Percentiles rank a stretch among this genome's conserved stretches.
Evolutionary conservation across 305 asterid genomes (phyloP).

Genomic region (Rubia balearica): DNA sequence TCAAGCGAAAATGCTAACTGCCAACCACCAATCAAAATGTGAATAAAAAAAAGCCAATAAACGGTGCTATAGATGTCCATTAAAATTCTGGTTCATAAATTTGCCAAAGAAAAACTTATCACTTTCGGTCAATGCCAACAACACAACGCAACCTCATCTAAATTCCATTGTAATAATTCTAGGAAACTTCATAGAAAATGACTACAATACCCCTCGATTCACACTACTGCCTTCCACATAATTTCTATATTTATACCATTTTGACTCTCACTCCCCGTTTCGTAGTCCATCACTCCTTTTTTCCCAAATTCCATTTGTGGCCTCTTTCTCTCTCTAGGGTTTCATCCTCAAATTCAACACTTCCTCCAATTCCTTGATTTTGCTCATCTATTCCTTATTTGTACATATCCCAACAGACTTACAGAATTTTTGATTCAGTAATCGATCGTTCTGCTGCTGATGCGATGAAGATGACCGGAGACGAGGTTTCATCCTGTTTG

Average conservation of each 20-base stretch:
- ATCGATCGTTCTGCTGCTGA: not conserved
- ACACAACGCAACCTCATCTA: no score
- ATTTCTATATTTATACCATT: not conserved
- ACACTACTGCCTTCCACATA: not conserved
- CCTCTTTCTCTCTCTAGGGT: conserved; percentile 9
- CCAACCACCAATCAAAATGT: no score
- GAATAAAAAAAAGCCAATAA: no score
- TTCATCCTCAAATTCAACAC: not conserved
- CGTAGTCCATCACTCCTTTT: conserved; percentile 1
- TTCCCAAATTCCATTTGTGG: not conserved
- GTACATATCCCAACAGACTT: not conserved
- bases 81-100: no score
- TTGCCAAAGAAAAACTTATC: no score
- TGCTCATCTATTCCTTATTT: not conserved
- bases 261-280: not conserved
- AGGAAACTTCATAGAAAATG: no score
- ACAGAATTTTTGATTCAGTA: not conserved
- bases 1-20: no score
- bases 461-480: conserved; percentile 4
- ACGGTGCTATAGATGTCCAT: no score
- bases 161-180: no score
- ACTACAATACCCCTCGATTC: no score
- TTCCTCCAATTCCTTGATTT: not conserved
- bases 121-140: no score
- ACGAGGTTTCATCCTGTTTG: conserved; percentile 19